Evolutionary conservation across 495 filamentous ascomycete genomes (phyloP), one percentile per base, ranked within the genome.

Genomic region (Neurospora discreta): DNA sequence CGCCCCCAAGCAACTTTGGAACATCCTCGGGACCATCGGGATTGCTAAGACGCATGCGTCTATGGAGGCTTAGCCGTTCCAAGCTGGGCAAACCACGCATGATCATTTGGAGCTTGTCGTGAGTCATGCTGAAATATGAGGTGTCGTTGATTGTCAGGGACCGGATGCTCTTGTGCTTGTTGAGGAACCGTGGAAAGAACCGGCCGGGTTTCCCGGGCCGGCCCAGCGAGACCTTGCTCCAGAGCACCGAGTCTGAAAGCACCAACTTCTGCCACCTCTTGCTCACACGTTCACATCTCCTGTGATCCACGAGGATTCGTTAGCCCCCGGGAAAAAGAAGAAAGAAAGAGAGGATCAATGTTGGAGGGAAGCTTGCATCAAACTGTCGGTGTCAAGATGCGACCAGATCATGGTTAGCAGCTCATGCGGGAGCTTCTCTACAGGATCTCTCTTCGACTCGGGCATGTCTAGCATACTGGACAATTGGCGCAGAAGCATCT

Each of bases 401-500:
- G 72, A 73, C 36, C 78, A 77, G 9, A 80, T 60, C 42, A 76
- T 69, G 43, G 30, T 40, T 9, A 77, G 11, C 23, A 79, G 18
- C 58, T 80, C 78, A 8, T 46, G 60, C 1, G 78, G 78, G 7
- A 80, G 73, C 41, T 69, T 74, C 18, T 52, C 71, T 11, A 75
- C 43, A 5, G 78, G 78, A 67, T 80, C 78, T 36, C 52, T 71
- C 16, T 43, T 42, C 8, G 72, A 58, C 30, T 72, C 69, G 33
- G 69, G n/a, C 46, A 76, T 71, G 11, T 58, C 46, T 26, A 78
- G 65, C 4, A 36, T 71, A 60, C 74, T 72, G 13, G 72, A 73
- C 76, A 80, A 76, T 23, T 70, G 70, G n/a, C 68, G 71, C 40
- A 80, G 73, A 20, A 76, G 46, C 18, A 72, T 30, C 74, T 78